A percentile compares a stretch with the other conserved stretches of the same genome.
Conservation (phyloP, 495 filamentous ascomycete genomes). For the Evansstolkia leycettana region DNA sequence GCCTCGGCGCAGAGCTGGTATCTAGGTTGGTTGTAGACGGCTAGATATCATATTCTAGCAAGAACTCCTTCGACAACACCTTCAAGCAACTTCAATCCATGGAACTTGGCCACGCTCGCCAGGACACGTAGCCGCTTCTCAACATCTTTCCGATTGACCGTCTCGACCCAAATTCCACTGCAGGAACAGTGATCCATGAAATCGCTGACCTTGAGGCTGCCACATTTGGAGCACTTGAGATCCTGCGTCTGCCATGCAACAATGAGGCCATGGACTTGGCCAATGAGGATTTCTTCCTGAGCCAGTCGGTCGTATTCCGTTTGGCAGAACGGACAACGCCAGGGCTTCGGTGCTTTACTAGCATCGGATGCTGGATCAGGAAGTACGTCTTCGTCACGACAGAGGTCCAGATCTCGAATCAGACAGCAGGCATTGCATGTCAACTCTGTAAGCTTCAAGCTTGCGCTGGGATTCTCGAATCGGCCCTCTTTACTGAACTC, state of each 20-base stretch:
- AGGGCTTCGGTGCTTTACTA: constrained; percentile 38
- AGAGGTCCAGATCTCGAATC: constrained; percentile 81
- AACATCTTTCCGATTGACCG: constrained; percentile 56
- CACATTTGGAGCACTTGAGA: constrained; percentile 59
- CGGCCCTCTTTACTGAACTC: constrained; percentile 82
- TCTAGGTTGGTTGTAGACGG: background rate
- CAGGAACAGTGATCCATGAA: constrained; percentile 97
- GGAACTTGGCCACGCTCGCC: constrained; percentile 60
- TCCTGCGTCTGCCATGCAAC: constrained; percentile 84
- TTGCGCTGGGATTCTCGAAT: constrained; percentile 76
- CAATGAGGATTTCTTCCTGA: constrained; percentile 76
- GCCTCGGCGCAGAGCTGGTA: no score
- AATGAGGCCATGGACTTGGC: constrained; percentile 58
- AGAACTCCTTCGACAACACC: constrained; percentile 56
- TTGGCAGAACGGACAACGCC: constrained; percentile 70
- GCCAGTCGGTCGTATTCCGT: constrained; percentile 60
- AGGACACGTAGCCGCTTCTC: constrained; percentile 53
- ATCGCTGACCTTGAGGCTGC: constrained; percentile 58
- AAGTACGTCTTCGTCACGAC: constrained; percentile 78
- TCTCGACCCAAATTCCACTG: constrained; percentile 69
- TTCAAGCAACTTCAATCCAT: constrained; percentile 69
- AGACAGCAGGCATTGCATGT: constrained; percentile 81
- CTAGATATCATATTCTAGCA: constrained; percentile 12
- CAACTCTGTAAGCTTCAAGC: constrained; percentile 58
- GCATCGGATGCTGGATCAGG: constrained; percentile 33